Percentiles rank a stretch among this genome's conserved stretches.
These are phyloP conservation scores for Hypomontagnella monticulosa DNA, from an alignment of 495 filamentous ascomycete genomes.

Conservation along the genomic window DNA sequence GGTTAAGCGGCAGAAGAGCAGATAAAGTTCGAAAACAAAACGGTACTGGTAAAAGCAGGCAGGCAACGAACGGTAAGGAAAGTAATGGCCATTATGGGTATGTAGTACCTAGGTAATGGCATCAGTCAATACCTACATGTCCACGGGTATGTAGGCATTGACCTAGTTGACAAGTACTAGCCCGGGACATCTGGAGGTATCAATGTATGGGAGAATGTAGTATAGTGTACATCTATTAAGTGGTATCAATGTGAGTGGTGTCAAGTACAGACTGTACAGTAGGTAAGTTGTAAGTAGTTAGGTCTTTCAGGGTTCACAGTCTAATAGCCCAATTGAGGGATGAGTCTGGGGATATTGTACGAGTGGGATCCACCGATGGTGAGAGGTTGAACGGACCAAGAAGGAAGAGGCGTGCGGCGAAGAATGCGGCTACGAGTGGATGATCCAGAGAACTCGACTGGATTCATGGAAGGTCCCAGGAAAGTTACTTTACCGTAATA, in stretches of 20 bases:
- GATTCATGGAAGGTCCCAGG: conserved; percentile 29
- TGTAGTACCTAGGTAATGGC: no score
- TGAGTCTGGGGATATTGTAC: conserved; percentile 35
- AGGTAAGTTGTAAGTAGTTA: neutral
- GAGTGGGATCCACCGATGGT: conserved; percentile 14
- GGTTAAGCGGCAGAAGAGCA: no score
- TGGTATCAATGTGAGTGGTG: neutral
- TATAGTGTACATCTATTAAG: neutral
- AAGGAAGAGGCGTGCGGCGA: conserved; percentile 46
- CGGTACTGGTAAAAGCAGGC: no score
- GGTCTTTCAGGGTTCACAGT: neutral
- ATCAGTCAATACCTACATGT: no score
- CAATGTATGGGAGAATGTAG: conserved; percentile 5
- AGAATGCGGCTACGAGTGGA: conserved; percentile 44
- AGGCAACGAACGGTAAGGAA: no score
- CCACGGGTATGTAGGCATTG: no score
- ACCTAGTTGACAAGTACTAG: no score
- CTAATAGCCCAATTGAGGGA: conserved; percentile 26
- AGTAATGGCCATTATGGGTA: no score
- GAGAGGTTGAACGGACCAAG: conserved; percentile 36
- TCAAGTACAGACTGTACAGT: conserved; percentile 1
- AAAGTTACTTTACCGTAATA: conserved; percentile 17
- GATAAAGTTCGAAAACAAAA: neutral
- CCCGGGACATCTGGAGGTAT: no score
- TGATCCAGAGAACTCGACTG: conserved; percentile 25